phyloP scores from a whole-genome alignment of 352 stramenopile species.

The Phytophthora pluvialis region DNA sequence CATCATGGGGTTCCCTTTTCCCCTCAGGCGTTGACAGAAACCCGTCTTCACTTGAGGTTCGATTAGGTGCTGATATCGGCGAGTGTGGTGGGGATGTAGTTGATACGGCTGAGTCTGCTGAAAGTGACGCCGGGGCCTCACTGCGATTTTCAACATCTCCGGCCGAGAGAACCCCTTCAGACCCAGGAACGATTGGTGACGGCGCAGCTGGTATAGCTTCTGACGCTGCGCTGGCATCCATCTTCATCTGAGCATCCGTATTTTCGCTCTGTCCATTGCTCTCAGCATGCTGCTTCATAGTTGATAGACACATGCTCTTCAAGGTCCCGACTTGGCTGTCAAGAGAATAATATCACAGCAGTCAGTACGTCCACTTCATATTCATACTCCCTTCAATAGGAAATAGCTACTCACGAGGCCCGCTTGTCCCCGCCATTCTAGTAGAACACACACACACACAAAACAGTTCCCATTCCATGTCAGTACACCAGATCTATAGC shows the following conservation, averaged over 20 bases:
- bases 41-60: constrained; percentile 32
- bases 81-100: constrained; percentile 31
- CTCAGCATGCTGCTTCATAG: constrained; percentile 19
- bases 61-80: constrained; percentile 23
- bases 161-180: neutral
- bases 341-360: constrained; percentile 6
- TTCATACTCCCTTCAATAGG: neutral
- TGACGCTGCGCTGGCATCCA: neutral
- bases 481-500: neutral
- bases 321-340: constrained; percentile 38
- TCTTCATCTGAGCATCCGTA: constrained; percentile 8
- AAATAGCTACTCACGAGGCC: constrained; percentile 20
- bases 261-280: constrained; percentile 3
- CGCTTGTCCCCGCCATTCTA: constrained; percentile 12
- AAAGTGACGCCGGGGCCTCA: constrained; percentile 1
- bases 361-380: constrained; percentile 4
- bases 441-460: constrained; percentile 8
- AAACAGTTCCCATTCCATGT: neutral
- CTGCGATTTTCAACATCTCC: neutral
- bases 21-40: constrained; percentile 29
- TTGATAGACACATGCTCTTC: constrained; percentile 40
- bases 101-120: constrained; percentile 11
- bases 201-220: neutral
- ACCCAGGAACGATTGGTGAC: neutral
- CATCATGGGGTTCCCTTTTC: constrained; percentile 15